Percentiles rank a stretch among this genome's conserved stretches.
phyloP scores from a whole-genome alignment of 1,139 yeast genomes.

The Saccharomyces pastorianus region DNA sequence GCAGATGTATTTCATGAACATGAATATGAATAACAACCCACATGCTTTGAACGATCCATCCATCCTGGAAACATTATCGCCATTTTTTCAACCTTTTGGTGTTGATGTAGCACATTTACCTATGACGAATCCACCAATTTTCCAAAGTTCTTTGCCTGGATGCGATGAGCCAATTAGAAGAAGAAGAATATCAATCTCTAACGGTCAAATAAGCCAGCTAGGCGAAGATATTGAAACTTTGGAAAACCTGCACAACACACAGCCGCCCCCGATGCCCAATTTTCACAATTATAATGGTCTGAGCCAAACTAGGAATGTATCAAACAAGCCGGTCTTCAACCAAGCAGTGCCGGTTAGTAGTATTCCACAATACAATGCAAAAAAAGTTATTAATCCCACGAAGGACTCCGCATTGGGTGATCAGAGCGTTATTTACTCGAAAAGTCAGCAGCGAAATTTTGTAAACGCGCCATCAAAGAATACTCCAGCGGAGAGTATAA shows the following conservation, averaged over 20 bases:
- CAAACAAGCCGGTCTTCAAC: constrained; percentile 1
- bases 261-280: constrained; percentile 33
- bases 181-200: constrained; percentile 65
- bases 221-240: constrained; percentile 32
- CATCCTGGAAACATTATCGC: constrained; percentile 34
- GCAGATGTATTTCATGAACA: background rate
- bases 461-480: background rate
- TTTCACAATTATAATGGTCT: constrained; percentile 1
- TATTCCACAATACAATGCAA: background rate
- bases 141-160: constrained; percentile 44
- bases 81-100: constrained; percentile 36
- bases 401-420: background rate
- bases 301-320: background rate
- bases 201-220: constrained; percentile 75
- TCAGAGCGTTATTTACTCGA: background rate
- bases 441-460: background rate
- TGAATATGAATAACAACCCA: constrained; percentile 14
- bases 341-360: background rate
- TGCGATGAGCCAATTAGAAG: constrained; percentile 36
- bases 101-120: constrained; percentile 43
- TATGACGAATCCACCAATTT: constrained; percentile 57
- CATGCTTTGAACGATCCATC: constrained; percentile 25
- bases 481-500: background rate
- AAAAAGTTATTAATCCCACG: background rate
- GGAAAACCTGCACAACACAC: constrained; percentile 30